Base-by-base conservation (phyloP, 169 alveolate species). In the Babesia bovis region DNA sequence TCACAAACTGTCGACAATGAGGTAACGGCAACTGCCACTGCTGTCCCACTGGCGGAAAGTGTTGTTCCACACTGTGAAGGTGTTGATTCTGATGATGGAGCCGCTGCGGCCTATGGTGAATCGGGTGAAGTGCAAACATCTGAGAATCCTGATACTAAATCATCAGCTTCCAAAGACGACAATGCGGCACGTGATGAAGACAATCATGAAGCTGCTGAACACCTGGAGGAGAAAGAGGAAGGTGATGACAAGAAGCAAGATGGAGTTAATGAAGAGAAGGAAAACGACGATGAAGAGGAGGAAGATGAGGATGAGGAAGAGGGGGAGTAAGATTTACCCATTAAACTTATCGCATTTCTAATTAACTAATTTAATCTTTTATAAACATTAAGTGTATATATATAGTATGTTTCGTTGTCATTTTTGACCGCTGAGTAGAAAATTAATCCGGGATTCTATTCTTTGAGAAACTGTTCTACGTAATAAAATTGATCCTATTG, bases 1-100 rank as follows among this genome's bases (percentile, higher is more conserved):
- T 38, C 82, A n/a, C 87, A 78, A 30, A 33, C 58, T 19, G 82
- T 69, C 2, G 66, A 78, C 33, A 78, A 77, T 30, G 56, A 50
- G 19, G 72, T 71, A 13, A 71, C 32, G 15, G 87, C 77, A 0
- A 61, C 68, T 17, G 83, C 61, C 9, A 35, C 82, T 23, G 61
- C 74, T 15, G 44, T 23, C 13, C 66, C 83, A 9, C 76, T 77
- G 23, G 87, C 66, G 35, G 65, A 44, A 21, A 32, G 55, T 38
- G 58, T 75, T 12, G 52, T 78, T 2, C 87, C 87, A 2, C 17
- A 15, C 17, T 78, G 87, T 26, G 32, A 53, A n/a, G 42, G 40
- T n/a, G 57, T 17, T 28, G 87, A 78, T 25, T 35, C 68, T 13
- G 87, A 56, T 60, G 60, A 52, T 23, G 73, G 73, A 2, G 87